These are phyloP conservation scores for Lecanicillium sp. DNA, from an alignment of 2,329 filamentous ascomycete species.

Conservation along the genomic window DNA sequence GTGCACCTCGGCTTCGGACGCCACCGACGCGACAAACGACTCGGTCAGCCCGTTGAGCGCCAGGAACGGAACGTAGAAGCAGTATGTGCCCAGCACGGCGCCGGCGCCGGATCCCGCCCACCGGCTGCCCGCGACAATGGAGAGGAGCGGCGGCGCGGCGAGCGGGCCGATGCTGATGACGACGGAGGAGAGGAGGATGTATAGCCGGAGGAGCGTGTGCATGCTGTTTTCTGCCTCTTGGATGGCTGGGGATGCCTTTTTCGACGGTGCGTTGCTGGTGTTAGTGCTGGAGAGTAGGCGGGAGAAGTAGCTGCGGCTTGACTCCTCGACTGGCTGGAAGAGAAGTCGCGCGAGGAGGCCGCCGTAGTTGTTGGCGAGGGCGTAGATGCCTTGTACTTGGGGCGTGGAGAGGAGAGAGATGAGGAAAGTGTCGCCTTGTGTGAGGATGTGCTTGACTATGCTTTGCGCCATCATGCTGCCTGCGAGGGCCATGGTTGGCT, in stretches of 20 bases:
- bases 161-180: conserved; percentile 66
- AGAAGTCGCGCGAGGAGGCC: conserved; percentile 80
- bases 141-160: conserved; percentile 65
- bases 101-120: conserved; percentile 73
- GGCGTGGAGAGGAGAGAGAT: conserved; percentile 71
- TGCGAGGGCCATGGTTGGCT: conserved; percentile 62
- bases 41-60: conserved; percentile 89
- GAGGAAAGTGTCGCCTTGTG: conserved; percentile 87
- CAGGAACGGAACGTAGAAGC: conserved; percentile 87
- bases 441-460: conserved; percentile 84
- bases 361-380: conserved; percentile 90
- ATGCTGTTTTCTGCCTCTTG: conserved; percentile 45
- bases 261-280: conserved; percentile 13
- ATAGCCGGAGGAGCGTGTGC: conserved; percentile 59
- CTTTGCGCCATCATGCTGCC: conserved; percentile 83
- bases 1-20: conserved; percentile 66
- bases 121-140: conserved; percentile 64
- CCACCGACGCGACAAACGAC: conserved; percentile 85
- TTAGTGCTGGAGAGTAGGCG: conserved; percentile 59
- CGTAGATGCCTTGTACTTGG: conserved; percentile 81
- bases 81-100: conserved; percentile 69
- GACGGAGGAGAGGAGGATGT: conserved; percentile 64
- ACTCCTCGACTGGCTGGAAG: conserved; percentile 94
- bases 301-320: conserved; percentile 82
- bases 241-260: conserved; percentile 21